phyloP scores from a whole-genome alignment of 2,329 filamentous ascomycete genomes.

The Trichoderma gracile region DNA sequence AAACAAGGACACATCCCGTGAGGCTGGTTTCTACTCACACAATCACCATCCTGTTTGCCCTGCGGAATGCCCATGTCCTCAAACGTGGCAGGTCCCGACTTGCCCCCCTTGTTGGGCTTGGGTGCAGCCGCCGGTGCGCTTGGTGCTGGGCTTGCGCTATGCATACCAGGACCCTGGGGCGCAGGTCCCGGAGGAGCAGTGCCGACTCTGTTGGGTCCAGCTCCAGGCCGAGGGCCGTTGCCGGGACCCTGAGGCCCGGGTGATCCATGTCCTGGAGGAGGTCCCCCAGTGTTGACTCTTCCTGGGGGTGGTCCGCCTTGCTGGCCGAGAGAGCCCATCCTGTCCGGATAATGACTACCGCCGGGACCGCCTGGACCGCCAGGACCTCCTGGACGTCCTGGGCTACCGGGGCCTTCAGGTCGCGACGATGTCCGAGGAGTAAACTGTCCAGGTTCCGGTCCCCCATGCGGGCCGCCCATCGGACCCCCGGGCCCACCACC shows the following conservation, averaged over 20 bases:
- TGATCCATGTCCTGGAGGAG: slow-evolving; percentile 25
- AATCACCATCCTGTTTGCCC: slow-evolving; percentile 82
- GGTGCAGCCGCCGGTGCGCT: slow-evolving; percentile 36
- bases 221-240: slow-evolving; percentile 32
- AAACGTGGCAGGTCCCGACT: slow-evolving; percentile 85
- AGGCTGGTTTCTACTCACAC: slow-evolving; percentile 61
- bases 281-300: slow-evolving; percentile 29
- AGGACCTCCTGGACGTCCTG: slow-evolving; percentile 32
- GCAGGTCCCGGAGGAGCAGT: slow-evolving; percentile 42
- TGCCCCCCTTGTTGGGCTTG: slow-evolving; percentile 44
- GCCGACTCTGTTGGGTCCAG: slow-evolving; percentile 38
- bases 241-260: slow-evolving; percentile 14
- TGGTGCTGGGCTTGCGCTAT: slow-evolving; percentile 34
- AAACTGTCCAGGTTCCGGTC: slow-evolving; percentile 40
- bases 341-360: slow-evolving; percentile 36
- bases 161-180: slow-evolving; percentile 22
- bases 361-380: background rate
- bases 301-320: slow-evolving; percentile 29
- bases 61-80: slow-evolving; percentile 96
- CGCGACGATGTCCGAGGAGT: slow-evolving; percentile 40
- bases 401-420: slow-evolving; percentile 34
- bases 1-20: slow-evolving; percentile 36
- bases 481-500: slow-evolving; percentile 4
- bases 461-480: slow-evolving; percentile 14
- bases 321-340: slow-evolving; percentile 38